Percentiles rank a stretch among this genome's conserved stretches.
Evolutionary conservation across 2,329 filamentous ascomycete genomes (phyloP).

Genomic region (Fusarium graminum): DNA sequence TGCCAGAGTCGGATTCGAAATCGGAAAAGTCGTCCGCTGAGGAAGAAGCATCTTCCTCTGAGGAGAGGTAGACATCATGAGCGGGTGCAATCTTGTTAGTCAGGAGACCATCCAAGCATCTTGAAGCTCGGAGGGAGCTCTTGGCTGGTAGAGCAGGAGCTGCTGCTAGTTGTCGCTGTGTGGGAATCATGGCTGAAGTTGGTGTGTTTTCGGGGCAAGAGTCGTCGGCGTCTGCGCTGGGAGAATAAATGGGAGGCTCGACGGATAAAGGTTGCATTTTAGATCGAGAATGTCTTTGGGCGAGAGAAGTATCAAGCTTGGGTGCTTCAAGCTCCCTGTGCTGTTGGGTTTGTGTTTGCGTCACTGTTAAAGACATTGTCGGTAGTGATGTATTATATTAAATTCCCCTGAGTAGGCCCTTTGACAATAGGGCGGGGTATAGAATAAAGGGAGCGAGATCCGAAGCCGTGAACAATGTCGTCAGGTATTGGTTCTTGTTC

Average conservation of each 20-base stretch:
- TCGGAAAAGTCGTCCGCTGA: slow-evolving; percentile 72
- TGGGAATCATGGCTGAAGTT: slow-evolving; percentile 50
- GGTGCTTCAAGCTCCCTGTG: slow-evolving; percentile 43
- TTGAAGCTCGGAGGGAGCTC: slow-evolving; percentile 64
- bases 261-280: slow-evolving; percentile 48
- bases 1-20: slow-evolving; percentile 63
- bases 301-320: slow-evolving; percentile 39
- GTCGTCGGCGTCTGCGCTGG: slow-evolving; percentile 44
- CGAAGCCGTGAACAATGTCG: slow-evolving; percentile 37
- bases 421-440: slow-evolving; percentile 29
- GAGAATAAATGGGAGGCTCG: slow-evolving; percentile 47
- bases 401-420: slow-evolving; percentile 37
- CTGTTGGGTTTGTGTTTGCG: slow-evolving; percentile 28
- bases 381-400: slow-evolving; percentile 41
- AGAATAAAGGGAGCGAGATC: slow-evolving; percentile 26
- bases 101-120: slow-evolving; percentile 53
- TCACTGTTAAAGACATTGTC: slow-evolving; percentile 46
- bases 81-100: slow-evolving; percentile 53
- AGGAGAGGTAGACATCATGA: slow-evolving; percentile 73
- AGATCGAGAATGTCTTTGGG: slow-evolving; percentile 38
- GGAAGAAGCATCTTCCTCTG: slow-evolving; percentile 74
- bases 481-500: slow-evolving; percentile 19
- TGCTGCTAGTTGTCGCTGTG: slow-evolving; percentile 43
- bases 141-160: slow-evolving; percentile 64
- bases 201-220: slow-evolving; percentile 40